Percentiles rank a stretch among this genome's conserved stretches.
Conservation (phyloP, 2,329 filamentous ascomycete genomes). For the Cylindrodendrum hubeiense region DNA sequence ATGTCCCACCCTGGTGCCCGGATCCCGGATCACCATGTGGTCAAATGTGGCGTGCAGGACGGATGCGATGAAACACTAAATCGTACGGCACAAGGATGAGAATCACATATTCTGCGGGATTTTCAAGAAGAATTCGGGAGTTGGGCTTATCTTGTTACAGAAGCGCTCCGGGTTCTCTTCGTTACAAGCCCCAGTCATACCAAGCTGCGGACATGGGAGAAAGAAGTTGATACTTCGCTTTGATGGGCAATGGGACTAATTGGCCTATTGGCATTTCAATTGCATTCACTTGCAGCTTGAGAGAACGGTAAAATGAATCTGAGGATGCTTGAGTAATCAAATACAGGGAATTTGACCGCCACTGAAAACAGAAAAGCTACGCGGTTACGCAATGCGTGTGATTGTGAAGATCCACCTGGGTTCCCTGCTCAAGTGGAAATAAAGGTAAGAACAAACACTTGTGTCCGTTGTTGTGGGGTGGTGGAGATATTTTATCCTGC, state of each 20-base stretch:
- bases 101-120: conserved; percentile 10
- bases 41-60: neutral
- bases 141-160: neutral
- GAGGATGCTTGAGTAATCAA: no score
- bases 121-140: neutral
- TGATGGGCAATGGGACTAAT: no score
- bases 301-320: no score
- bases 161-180: neutral
- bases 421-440: conserved; percentile 21
- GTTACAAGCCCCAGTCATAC: no score
- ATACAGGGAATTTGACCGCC: neutral
- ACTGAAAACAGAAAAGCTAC: neutral
- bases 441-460: conserved; percentile 14
- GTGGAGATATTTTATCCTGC: conserved; percentile 27
- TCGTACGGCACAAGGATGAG: conserved; percentile 10
- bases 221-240: neutral
- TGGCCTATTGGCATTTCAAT: no score
- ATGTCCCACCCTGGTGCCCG: neutral
- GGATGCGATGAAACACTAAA: conserved; percentile 7
- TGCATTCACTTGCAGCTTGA: no score
- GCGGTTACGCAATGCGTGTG: conserved; percentile 6
- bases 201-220: no score
- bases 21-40: neutral
- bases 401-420: neutral
- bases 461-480: conserved; percentile 17